These are phyloP conservation scores for Yarrowia sp. DNA, from an alignment of 805 yeast species.

Conservation along the genomic window DNA sequence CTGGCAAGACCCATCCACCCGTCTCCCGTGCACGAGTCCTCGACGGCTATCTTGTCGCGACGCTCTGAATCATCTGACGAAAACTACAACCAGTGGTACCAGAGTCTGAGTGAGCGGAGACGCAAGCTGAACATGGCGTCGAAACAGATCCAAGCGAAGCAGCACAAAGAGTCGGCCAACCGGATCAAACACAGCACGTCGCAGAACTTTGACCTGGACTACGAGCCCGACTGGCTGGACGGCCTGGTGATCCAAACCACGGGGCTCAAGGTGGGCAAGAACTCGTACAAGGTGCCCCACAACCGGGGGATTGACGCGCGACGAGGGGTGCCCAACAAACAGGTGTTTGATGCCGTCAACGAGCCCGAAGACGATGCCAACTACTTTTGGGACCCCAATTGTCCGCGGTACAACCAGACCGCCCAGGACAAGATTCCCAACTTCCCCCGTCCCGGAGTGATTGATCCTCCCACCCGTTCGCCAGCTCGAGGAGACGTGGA, in stretches of 20 bases:
- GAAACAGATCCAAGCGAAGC: constrained; percentile 67
- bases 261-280: constrained; percentile 10
- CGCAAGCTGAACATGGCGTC: constrained; percentile 52
- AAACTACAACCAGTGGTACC: constrained; percentile 34
- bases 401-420: constrained; percentile 32
- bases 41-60: background rate
- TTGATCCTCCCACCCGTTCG: constrained; percentile 30
- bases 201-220: constrained; percentile 28
- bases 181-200: constrained; percentile 31
- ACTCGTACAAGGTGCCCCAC: constrained; percentile 32
- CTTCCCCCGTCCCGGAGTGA: constrained; percentile 20
- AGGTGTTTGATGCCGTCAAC: constrained; percentile 1
- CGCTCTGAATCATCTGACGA: constrained; percentile 13
- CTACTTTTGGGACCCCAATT: constrained; percentile 31
- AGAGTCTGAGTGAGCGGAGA: constrained; percentile 25
- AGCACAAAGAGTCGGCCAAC: constrained; percentile 52
- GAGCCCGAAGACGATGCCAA: constrained; percentile 22
- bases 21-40: background rate
- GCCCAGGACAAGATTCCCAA: constrained; percentile 27
- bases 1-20: constrained; percentile 4
- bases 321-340: constrained; percentile 20
- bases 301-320: constrained; percentile 23
- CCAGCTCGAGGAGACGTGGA: constrained; percentile 27
- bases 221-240: constrained; percentile 35
- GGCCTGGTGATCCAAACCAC: constrained; percentile 34